These are phyloP conservation scores for Cicer yamashitae DNA, from an alignment of 306 rosid species.

Conservation along the genomic window DNA sequence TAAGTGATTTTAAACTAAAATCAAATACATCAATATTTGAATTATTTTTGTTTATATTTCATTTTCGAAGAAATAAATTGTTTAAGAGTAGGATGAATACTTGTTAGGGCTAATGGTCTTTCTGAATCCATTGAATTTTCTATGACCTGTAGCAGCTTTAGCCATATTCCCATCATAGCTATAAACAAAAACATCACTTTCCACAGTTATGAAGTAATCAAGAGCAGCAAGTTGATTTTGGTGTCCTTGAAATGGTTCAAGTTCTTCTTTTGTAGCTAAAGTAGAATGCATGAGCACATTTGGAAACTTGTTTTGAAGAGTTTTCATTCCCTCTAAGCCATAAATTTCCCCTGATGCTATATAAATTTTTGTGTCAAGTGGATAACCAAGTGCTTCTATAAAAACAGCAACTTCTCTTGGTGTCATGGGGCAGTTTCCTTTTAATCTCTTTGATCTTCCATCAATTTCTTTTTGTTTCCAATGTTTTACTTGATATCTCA, in stretches of 20 bases:
- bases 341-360: slow-evolving; percentile 63
- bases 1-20: no score
- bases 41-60: no score
- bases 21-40: no score
- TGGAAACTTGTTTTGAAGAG: slow-evolving; percentile 57
- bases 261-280: slow-evolving; percentile 67
- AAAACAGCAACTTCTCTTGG: slow-evolving; percentile 76
- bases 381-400: slow-evolving; percentile 72
- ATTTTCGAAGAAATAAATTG: background rate
- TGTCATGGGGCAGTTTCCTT: slow-evolving; percentile 78
- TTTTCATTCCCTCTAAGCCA: slow-evolving; percentile 54
- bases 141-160: slow-evolving; percentile 68
- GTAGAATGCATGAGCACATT: slow-evolving; percentile 52
- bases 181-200: slow-evolving; percentile 72
- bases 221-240: slow-evolving; percentile 75
- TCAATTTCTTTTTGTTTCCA: slow-evolving; percentile 73
- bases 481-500: slow-evolving; percentile 58
- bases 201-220: slow-evolving; percentile 64
- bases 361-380: slow-evolving; percentile 63
- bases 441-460: slow-evolving; percentile 46
- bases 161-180: slow-evolving; percentile 78
- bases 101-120: slow-evolving; percentile 71
- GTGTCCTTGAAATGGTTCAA: slow-evolving; percentile 51
- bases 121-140: slow-evolving; percentile 60
- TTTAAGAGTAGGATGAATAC: slow-evolving; percentile 42